Conservation (phyloP, 495 filamentous ascomycete species). For the Mytilinidion resinicola region DNA sequence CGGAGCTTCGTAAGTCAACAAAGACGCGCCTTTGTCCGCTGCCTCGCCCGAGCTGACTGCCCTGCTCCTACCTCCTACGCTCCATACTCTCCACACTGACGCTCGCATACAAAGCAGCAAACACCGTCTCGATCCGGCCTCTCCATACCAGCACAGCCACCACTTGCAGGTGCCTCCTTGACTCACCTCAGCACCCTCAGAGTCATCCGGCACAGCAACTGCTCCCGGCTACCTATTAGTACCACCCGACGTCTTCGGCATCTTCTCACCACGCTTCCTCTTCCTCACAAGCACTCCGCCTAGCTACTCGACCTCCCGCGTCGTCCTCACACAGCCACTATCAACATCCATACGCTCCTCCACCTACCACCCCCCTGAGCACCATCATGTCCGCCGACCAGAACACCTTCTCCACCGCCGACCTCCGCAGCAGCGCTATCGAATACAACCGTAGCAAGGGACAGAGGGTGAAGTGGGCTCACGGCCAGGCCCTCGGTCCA, state of each 20-base stretch:
- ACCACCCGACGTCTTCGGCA: neutral
- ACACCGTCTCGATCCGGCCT: neutral
- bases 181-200: neutral
- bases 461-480: constrained; percentile 51
- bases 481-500: constrained; percentile 33
- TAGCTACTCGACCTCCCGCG: neutral
- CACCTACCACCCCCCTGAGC: neutral
- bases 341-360: neutral
- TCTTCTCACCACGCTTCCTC: neutral
- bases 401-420: constrained; percentile 33
- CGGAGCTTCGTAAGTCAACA: constrained; percentile 1
- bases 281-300: neutral
- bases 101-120: too few relatives aligned
- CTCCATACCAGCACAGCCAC: neutral
- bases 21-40: neutral
- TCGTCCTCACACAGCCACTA: neutral
- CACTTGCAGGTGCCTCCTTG: neutral
- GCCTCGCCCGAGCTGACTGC: too few relatives aligned
- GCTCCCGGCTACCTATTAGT: neutral
- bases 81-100: too few relatives aligned
- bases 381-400: constrained; percentile 34
- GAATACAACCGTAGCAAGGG: constrained; percentile 42
- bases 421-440: constrained; percentile 37
- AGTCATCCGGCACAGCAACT: neutral
- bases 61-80: too few relatives aligned